Percentiles rank a stretch among this genome's conserved stretches.
Evolutionary conservation across 441 rosid genomes (phyloP).

Genomic region (Bocquillonia castaneifolia): DNA sequence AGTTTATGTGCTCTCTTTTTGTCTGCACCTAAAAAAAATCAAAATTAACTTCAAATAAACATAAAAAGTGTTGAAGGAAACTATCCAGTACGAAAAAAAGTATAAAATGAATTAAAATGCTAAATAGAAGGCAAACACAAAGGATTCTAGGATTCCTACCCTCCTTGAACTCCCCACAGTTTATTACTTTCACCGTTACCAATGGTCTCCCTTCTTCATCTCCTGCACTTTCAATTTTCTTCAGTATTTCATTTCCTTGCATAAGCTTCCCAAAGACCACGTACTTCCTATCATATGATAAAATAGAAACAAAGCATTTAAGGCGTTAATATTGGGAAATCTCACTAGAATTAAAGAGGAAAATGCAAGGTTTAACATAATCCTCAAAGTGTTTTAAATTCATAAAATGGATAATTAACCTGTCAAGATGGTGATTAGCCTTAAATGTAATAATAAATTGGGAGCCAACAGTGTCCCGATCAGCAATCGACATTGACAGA

Average conservation of each 20-base stretch:
- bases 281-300: conserved; percentile 48
- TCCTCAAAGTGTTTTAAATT: not conserved
- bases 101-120: not conserved
- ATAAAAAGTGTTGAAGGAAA: not conserved
- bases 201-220: conserved; percentile 74
- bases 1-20: conserved; percentile 48
- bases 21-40: conserved; percentile 30
- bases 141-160: conserved; percentile 35
- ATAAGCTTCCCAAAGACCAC: conserved; percentile 90
- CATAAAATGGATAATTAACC: conserved; percentile 38
- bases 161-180: conserved; percentile 69
- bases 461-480: conserved; percentile 80
- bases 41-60: not conserved
- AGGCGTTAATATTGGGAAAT: not conserved
- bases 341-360: not conserved
- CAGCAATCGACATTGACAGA: conserved; percentile 71
- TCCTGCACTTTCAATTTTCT: conserved; percentile 74
- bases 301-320: conserved; percentile 3
- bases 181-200: conserved; percentile 80
- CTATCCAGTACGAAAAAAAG: not conserved
- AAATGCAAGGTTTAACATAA: not conserved
- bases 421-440: conserved; percentile 73
- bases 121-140: not conserved
- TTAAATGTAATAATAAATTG: conserved; percentile 75
- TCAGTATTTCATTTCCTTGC: conserved; percentile 67